Evolutionary conservation across 139 green algal species (phyloP).

Genomic region (Chlorella sorokiniana): DNA sequence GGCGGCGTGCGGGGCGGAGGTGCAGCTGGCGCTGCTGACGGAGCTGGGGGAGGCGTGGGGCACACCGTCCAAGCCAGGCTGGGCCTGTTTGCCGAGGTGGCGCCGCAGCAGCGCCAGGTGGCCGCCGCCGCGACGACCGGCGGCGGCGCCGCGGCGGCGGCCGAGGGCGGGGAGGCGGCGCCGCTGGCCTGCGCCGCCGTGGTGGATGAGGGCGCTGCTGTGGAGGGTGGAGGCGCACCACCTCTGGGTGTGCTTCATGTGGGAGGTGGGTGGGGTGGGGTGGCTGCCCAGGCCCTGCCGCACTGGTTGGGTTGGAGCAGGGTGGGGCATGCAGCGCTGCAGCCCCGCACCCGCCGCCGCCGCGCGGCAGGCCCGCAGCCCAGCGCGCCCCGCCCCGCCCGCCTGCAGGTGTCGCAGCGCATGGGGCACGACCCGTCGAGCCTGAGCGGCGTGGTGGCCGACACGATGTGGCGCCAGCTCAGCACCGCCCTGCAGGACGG

Average conservation of each 20-base stretch:
- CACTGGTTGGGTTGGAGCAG: background rate
- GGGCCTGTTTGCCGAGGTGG: conserved; percentile 64
- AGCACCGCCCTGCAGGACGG: conserved; percentile 47
- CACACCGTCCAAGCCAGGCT: conserved; percentile 48
- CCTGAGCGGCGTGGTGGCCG: conserved; percentile 1
- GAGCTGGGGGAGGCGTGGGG: conserved; percentile 63
- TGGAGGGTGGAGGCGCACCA: conserved; percentile 48
- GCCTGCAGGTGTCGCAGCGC: background rate
- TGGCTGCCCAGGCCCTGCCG: background rate
- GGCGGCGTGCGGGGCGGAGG: conserved; percentile 26
- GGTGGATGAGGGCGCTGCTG: background rate
- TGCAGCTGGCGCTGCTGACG: conserved; percentile 56
- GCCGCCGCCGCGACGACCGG: background rate
- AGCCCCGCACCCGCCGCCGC: too few species aligned
- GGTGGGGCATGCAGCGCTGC: background rate
- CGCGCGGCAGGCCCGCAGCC: background rate
- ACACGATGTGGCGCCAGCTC: conserved; percentile 44
- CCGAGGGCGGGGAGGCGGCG: background rate
- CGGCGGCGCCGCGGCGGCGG: background rate
- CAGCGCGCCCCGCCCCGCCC: background rate
- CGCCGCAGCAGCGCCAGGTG: background rate
- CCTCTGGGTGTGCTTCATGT: conserved; percentile 49
- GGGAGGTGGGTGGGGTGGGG: conserved; percentile 42
- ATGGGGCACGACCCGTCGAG: conserved; percentile 2
- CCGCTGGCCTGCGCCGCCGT: background rate